phyloP scores from a whole-genome alignment of 768 basidiomycete genomes.

The Rhizopogon salebrosus region DNA sequence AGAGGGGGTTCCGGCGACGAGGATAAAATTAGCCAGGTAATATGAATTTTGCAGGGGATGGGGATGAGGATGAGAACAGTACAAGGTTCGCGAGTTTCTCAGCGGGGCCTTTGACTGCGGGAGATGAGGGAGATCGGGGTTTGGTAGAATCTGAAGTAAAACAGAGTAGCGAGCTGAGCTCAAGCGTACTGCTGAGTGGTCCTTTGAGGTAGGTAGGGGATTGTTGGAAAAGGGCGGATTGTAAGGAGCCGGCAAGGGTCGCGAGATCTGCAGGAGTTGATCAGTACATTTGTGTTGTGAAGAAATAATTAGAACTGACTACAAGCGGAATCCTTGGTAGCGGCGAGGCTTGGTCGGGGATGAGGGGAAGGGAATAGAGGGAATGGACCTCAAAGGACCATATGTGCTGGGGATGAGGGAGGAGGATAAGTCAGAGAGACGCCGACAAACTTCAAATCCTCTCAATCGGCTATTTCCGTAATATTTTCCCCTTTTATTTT shows the following conservation, averaged over 20 bases:
- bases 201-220: slow-evolving; percentile 28
- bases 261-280: slow-evolving; percentile 62
- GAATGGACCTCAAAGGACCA: slow-evolving; percentile 30
- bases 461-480: slow-evolving; percentile 25
- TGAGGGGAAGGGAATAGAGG: slow-evolving; percentile 20
- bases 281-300: not conserved
- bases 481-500: slow-evolving; percentile 9
- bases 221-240: slow-evolving; percentile 37
- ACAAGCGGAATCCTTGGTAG: slow-evolving; percentile 51
- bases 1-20: not conserved
- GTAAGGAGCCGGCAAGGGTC: slow-evolving; percentile 87
- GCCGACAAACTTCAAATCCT: slow-evolving; percentile 20
- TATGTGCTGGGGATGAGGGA: slow-evolving; percentile 24
- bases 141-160: slow-evolving; percentile 18
- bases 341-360: slow-evolving; percentile 41
- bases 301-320: slow-evolving; percentile 21
- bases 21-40: slow-evolving; percentile 9
- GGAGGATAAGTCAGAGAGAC: slow-evolving; percentile 14
- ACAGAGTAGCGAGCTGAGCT: slow-evolving; percentile 61
- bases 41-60: slow-evolving; percentile 20
- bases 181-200: slow-evolving; percentile 53
- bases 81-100: slow-evolving; percentile 43
- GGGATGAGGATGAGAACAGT: slow-evolving; percentile 9
- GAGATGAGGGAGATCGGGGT: slow-evolving; percentile 7
- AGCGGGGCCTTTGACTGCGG: slow-evolving; percentile 33